Evolutionary conservation across 169 alveolate genomes (phyloP).

Genomic region (Cytauxzoon felis): DNA sequence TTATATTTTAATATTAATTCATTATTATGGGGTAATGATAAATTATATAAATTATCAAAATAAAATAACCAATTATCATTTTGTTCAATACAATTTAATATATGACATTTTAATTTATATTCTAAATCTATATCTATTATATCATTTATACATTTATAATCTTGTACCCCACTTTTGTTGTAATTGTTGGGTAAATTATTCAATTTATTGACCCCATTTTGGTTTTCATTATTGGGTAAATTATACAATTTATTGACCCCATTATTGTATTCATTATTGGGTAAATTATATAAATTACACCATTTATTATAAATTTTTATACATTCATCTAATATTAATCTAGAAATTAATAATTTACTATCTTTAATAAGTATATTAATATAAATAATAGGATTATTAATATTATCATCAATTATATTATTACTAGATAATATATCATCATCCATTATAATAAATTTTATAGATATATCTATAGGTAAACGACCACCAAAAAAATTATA

Average conservation of each 20-base stretch:
- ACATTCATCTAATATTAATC: slow-evolving; percentile 50
- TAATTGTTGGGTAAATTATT: too few relatives aligned
- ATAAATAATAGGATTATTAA: slow-evolving; percentile 12
- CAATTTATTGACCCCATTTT: too few relatives aligned
- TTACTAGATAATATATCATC: slow-evolving; percentile 38
- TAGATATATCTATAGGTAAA: slow-evolving; percentile 43
- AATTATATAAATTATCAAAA: slow-evolving; percentile 27
- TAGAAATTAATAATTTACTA: slow-evolving; percentile 30
- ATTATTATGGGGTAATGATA: neutral
- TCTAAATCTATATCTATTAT: slow-evolving; percentile 27
- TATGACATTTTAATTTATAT: slow-evolving; percentile 12
- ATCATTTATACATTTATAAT: slow-evolving; percentile 13
- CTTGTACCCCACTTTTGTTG: neutral
- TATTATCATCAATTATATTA: slow-evolving; percentile 8
- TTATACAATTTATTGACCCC: too few relatives aligned
- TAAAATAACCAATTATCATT: slow-evolving; percentile 46
- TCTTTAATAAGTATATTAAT: slow-evolving; percentile 6
- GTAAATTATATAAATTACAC: slow-evolving; percentile 6
- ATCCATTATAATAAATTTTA: slow-evolving; percentile 12
- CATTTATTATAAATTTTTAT: slow-evolving; percentile 22
- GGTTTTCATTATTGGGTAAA: too few relatives aligned
- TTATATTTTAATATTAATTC: neutral
- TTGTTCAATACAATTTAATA: slow-evolving; percentile 31
- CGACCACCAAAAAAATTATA: slow-evolving; percentile 63
- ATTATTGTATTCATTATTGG: too few relatives aligned